A percentile compares a stretch with the other conserved stretches of the same genome.
phyloP scores from a whole-genome alignment of 345 rosid species.

The Hibiscus mutabilis region DNA sequence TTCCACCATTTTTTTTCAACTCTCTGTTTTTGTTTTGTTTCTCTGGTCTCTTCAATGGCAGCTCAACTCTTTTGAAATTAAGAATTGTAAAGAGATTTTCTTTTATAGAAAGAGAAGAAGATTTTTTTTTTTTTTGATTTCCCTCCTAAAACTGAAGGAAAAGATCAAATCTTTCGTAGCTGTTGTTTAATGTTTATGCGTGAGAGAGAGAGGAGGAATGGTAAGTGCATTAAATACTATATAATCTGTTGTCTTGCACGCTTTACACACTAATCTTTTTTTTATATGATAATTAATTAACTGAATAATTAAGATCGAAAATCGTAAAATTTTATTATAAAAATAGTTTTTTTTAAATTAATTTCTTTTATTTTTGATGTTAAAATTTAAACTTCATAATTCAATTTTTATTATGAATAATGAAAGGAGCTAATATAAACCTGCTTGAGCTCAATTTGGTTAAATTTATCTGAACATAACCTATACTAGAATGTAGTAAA shows the following conservation, averaged over 20 bases:
- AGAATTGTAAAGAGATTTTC: not conserved
- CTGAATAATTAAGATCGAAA: too few species aligned
- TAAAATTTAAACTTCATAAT: too few species aligned
- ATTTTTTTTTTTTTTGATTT: not conserved
- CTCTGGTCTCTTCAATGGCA: not conserved
- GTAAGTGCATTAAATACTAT: slow-evolving; percentile 28
- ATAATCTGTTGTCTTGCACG: slow-evolving; percentile 27
- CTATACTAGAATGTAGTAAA: too few species aligned
- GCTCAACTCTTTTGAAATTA: not conserved
- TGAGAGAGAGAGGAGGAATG: slow-evolving; percentile 11
- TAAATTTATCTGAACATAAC: too few species aligned
- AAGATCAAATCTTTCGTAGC: slow-evolving; percentile 13
- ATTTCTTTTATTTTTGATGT: too few species aligned
- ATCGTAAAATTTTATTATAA: too few species aligned
- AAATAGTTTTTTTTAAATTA: too few species aligned
- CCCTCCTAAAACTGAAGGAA: slow-evolving; percentile 12
- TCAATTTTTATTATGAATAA: too few species aligned
- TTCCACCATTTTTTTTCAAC: slow-evolving; percentile 5
- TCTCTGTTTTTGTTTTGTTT: not conserved
- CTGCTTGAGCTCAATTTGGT: too few species aligned
- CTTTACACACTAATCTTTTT: not conserved
- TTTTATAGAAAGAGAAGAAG: not conserved
- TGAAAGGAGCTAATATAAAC: too few species aligned
- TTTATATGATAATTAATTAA: not conserved
- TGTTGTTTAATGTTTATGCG: slow-evolving; percentile 3